Conservation (phyloP, 2,329 filamentous ascomycete species). For the Amesomyces nigricolor region DNA sequence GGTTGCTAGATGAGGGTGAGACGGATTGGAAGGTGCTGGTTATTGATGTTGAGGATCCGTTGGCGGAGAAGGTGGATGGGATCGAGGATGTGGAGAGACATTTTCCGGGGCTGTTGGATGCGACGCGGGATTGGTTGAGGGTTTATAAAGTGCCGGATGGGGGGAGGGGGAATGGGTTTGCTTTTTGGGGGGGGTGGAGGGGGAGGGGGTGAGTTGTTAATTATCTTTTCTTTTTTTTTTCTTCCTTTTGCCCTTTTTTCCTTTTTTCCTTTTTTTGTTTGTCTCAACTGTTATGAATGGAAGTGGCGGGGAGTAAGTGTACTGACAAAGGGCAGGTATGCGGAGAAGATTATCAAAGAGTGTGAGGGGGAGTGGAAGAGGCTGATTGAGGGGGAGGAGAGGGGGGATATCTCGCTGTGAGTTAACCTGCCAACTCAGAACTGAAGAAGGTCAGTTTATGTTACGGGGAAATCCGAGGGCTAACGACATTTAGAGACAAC, state of each 20-base stretch:
- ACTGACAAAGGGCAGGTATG: constrained; percentile 54
- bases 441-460: too few relatives aligned
- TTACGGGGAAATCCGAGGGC: not conserved
- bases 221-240: too few relatives aligned
- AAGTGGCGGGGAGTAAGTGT: too few relatives aligned
- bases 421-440: constrained; percentile 32
- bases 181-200: constrained; percentile 99
- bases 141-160: constrained; percentile 99
- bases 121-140: constrained; percentile 99
- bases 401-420: constrained; percentile 75
- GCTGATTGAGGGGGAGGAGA: constrained; percentile 75
- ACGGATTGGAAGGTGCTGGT: constrained; percentile 99
- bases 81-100: constrained; percentile 97
- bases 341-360: constrained; percentile 87
- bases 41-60: constrained; percentile 93
- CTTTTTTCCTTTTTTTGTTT: too few relatives aligned
- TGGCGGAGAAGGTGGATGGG: constrained; percentile 91
- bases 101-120: constrained; percentile 87
- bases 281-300: too few relatives aligned
- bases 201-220: constrained; percentile 87
- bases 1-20: constrained; percentile 95
- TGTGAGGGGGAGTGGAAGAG: constrained; percentile 94
- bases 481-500: constrained; percentile 25
- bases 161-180: constrained; percentile 99
- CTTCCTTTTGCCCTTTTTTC: not conserved